Evolutionary conservation across 2,329 filamentous ascomycete genomes (phyloP), one percentile per base, ranked within the genome.

Genomic region (Fonsecaea pedrosoi): DNA sequence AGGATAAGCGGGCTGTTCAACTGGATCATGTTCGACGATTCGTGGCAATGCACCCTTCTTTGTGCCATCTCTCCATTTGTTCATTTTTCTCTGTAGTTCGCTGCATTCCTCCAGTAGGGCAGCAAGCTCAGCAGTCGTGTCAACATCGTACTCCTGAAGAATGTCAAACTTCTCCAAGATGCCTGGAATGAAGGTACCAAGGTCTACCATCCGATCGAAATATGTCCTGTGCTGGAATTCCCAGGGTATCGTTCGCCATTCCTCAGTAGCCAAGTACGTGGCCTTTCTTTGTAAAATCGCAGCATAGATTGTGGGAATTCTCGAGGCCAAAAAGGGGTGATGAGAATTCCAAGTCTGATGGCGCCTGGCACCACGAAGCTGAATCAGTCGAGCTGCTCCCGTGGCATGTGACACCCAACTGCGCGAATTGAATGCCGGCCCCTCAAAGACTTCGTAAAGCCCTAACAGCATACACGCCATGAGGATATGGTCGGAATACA

Each of bases 241-340:
- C 78, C 78, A 79, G 1, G 78, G 78, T 3, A 77, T 56, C 0
- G 72, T 78, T 50, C 76, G 77, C 78, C 78, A 80, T 21, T 72
- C 71, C 13, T 71, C 64, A 2, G 72, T 70, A 15, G 76, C 75
- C 18, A 79, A 57, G 18, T 76, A 69, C 4, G 74, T 75, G 2
- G 71, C 66, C 57, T 73, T 76, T 35, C 78, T 68, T 56, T 65
- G 69, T 32, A 72, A 30, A 42, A 71, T 72, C 10, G 70, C 62
- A 35, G 69, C 69, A 32, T 69, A 71, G 34, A 72, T 37, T 15
- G 69, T 72, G 40, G 69, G 70, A 30, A 71, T 64, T 30, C 70
- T 62, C 21, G 65, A 62, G 32, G 67, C 69, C 7, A 72, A 63
- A 53, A 72, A 71, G 10, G 69, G 64, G 53, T 69, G 67, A 59